These are phyloP conservation scores for Populus ilicifolia DNA, from an alignment of 345 rosid species.

Conservation along the genomic window DNA sequence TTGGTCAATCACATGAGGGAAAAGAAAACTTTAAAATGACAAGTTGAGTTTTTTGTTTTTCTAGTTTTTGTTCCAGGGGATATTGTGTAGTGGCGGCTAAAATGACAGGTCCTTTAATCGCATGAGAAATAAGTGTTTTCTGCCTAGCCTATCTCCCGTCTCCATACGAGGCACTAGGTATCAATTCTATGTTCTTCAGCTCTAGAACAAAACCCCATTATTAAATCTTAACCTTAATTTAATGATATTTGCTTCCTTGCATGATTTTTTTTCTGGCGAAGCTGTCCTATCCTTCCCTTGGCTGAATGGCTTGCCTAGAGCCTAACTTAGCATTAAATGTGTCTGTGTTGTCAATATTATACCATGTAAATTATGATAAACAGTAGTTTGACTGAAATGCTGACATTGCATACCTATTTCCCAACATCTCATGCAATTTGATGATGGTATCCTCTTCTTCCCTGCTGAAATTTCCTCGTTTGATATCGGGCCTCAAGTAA, in stretches of 20 bases:
- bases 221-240: background rate
- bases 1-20: background rate
- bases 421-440: slow-evolving; percentile 49
- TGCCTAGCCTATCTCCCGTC: background rate
- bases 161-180: background rate
- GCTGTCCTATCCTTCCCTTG: no score
- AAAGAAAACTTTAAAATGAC: background rate
- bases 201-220: background rate
- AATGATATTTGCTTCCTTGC: background rate
- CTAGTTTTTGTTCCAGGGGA: background rate
- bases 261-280: no score
- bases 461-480: slow-evolving; percentile 66
- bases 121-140: background rate
- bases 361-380: background rate
- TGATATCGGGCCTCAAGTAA: slow-evolving; percentile 74
- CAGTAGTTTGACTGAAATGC: background rate
- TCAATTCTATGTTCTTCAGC: background rate
- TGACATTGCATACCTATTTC: slow-evolving; percentile 48
- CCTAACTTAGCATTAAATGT: no score
- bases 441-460: slow-evolving; percentile 75
- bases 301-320: background rate
- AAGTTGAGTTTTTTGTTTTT: background rate
- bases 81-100: background rate
- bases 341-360: no score
- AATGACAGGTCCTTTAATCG: background rate